phyloP scores from a whole-genome alignment of 179 eudicot species.

The Carnegiea gigantea region DNA sequence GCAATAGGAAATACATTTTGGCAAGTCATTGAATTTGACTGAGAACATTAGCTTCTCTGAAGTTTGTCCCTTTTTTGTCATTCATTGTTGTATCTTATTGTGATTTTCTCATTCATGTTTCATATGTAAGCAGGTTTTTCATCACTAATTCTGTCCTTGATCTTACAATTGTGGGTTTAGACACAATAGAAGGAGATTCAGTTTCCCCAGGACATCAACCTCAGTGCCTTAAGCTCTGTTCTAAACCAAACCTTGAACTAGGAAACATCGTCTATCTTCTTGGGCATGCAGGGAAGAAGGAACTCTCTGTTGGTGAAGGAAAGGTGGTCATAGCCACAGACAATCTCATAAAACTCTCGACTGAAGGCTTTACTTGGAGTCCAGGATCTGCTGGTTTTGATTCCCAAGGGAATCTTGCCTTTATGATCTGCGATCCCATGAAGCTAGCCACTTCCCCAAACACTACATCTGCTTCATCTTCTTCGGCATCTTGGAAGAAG shows the following conservation, averaged over 20 bases:
- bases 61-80: background rate
- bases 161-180: slow-evolving; percentile 89
- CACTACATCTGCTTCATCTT: slow-evolving; percentile 64
- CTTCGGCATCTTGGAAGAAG: slow-evolving; percentile 71
- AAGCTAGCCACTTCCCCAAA: slow-evolving; percentile 87
- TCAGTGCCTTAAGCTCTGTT: slow-evolving; percentile 70
- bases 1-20: background rate
- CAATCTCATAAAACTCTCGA: slow-evolving; percentile 83
- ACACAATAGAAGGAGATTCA: slow-evolving; percentile 73
- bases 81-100: background rate
- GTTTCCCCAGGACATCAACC: slow-evolving; percentile 58
- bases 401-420: slow-evolving; percentile 89
- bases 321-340: slow-evolving; percentile 96
- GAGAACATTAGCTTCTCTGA: background rate
- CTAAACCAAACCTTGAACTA: slow-evolving; percentile 72
- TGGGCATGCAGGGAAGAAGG: slow-evolving; percentile 66
- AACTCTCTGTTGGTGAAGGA: slow-evolving; percentile 82
- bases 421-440: slow-evolving; percentile 98
- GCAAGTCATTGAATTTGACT: background rate
- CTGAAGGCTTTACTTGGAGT: slow-evolving; percentile 74
- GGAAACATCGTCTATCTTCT: slow-evolving; percentile 75
- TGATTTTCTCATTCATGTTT: background rate
- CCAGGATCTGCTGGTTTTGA: slow-evolving; percentile 99
- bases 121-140: slow-evolving; percentile 62
- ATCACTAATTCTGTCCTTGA: slow-evolving; percentile 95